Percentiles rank a stretch among this genome's conserved stretches.
phyloP scores from a whole-genome alignment of 306 rosid species.

The Geum urbanum region DNA sequence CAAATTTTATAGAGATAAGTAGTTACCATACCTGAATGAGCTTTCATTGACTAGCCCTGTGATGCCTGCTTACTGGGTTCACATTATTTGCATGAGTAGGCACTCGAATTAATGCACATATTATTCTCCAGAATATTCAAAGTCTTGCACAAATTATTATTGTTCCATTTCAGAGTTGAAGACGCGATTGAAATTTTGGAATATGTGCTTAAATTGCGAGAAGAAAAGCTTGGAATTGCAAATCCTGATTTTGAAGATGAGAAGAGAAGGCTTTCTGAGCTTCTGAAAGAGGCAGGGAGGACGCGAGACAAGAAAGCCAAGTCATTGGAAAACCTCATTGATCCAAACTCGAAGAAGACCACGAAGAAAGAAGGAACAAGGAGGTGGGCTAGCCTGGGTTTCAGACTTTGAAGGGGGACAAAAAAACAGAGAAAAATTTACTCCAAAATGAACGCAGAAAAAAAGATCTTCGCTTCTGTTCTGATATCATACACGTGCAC shows the following conservation, averaged over 20 bases:
- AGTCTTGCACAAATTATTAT: constrained; percentile 15
- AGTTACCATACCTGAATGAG: constrained; percentile 1
- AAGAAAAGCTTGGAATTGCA: constrained; percentile 91
- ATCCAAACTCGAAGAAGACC: constrained; percentile 83
- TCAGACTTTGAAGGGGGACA: constrained; percentile 55
- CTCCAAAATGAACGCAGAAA: not conserved
- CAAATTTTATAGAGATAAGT: not conserved
- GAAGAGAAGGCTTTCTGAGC: constrained; percentile 81
- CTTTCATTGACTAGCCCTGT: not conserved
- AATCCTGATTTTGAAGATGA: constrained; percentile 95
- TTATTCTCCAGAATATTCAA: not conserved
- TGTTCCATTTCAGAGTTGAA: constrained; percentile 62
- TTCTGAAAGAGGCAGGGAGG: constrained; percentile 96
- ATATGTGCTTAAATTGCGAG: constrained; percentile 74
- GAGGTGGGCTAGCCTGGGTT: constrained; percentile 95
- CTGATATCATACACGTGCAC: constrained; percentile 36
- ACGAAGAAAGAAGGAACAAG: constrained; percentile 74
- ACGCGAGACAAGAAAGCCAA: constrained; percentile 88
- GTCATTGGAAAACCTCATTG: constrained; percentile 92
- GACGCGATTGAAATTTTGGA: constrained; percentile 97
- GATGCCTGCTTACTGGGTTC: not conserved
- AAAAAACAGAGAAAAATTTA: not conserved
- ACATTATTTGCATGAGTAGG: not conserved
- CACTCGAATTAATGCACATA: not conserved
- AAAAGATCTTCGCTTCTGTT: constrained; percentile 21